phyloP scores from a whole-genome alignment of 305 asterid genomes.

The Solanum chacoense region DNA sequence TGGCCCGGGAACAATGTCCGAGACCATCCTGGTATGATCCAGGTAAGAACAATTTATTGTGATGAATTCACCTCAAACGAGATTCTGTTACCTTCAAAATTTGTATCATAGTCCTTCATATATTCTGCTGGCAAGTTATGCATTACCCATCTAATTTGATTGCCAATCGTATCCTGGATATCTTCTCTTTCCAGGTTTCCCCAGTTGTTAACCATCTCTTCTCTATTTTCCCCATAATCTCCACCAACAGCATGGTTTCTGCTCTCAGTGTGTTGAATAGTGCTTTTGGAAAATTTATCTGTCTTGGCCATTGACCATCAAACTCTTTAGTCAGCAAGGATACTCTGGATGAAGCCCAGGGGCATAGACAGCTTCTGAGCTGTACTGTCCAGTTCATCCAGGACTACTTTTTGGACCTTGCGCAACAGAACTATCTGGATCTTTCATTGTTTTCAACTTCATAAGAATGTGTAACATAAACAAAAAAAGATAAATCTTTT shows the following conservation, averaged over 20 bases:
- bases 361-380: neutral
- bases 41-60: constrained; percentile 34
- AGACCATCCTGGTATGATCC: constrained; percentile 94
- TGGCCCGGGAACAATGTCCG: constrained; percentile 94
- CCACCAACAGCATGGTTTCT: neutral
- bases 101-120: neutral
- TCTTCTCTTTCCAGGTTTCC: neutral
- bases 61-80: neutral
- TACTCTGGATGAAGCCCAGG: neutral
- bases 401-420: neutral
- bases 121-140: neutral
- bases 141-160: neutral
- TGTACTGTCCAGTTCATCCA: neutral
- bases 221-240: neutral
- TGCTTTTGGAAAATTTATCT: neutral
- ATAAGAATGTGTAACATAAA: neutral
- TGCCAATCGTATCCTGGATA: neutral
- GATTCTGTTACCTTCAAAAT: neutral
- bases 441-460: neutral
- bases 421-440: neutral
- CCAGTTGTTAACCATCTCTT: neutral
- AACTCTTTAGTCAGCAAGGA: neutral
- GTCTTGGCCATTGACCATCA: neutral
- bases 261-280: neutral
- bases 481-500: neutral